Conservation (phyloP, 2,329 filamentous ascomycete genomes). For the Neofusicoccum umdonicola region DNA sequence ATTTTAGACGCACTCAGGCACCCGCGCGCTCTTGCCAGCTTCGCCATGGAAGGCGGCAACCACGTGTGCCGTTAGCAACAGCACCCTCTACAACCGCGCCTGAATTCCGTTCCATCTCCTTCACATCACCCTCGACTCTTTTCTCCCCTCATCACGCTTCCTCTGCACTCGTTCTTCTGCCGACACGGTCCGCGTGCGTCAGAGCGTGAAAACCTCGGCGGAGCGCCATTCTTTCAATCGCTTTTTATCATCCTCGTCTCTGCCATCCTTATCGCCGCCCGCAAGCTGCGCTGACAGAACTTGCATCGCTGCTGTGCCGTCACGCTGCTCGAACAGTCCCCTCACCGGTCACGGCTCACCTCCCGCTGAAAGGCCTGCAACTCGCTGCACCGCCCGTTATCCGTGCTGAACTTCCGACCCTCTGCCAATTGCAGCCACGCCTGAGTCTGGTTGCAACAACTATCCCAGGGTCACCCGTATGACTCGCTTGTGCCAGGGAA, state of each 20-base stretch:
- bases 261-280: background rate
- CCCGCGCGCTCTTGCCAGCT: conserved; percentile 1
- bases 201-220: background rate
- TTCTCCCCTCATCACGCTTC: background rate
- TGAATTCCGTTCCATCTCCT: background rate
- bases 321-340: background rate
- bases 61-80: background rate
- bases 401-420: background rate
- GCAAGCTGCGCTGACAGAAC: background rate
- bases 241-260: conserved; percentile 16
- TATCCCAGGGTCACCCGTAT: background rate
- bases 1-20: background rate
- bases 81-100: background rate
- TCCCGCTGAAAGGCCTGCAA: background rate
- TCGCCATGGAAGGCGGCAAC: conserved; percentile 10
- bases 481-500: background rate
- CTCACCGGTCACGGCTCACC: background rate
- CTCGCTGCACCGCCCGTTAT: background rate
- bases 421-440: background rate
- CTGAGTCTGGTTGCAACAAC: background rate
- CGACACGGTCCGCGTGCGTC: background rate
- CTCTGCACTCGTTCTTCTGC: background rate
- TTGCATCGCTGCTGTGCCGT: background rate
- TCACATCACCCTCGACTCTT: background rate
- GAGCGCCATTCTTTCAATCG: conserved; percentile 15